These are phyloP conservation scores for Cryphonectria carpinicola DNA, from an alignment of 2,329 filamentous ascomycete species.

Conservation along the genomic window DNA sequence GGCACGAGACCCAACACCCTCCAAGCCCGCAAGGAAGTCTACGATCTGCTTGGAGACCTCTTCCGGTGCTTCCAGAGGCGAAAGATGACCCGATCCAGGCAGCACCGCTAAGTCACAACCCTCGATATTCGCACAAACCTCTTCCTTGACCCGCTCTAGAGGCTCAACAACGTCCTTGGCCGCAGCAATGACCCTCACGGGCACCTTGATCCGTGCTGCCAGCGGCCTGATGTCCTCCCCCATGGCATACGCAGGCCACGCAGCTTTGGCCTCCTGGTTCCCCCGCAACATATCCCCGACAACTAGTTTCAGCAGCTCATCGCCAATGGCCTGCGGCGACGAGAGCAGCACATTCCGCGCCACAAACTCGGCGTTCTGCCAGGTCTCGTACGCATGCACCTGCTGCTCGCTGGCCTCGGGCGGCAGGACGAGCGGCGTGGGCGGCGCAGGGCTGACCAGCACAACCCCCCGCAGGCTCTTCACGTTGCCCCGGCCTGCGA, in stretches of 20 bases:
- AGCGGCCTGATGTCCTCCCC: conserved; percentile 35
- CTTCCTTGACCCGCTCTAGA: conserved; percentile 35
- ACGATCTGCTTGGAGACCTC: conserved; percentile 28
- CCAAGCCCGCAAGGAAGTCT: conserved; percentile 30
- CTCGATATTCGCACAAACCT: conserved; percentile 32
- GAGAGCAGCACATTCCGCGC: conserved; percentile 39
- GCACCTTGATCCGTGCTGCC: conserved; percentile 31
- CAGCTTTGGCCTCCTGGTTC: background rate
- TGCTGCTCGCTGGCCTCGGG: conserved; percentile 41
- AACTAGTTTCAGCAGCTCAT: conserved; percentile 20
- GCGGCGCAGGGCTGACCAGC: conserved; percentile 41
- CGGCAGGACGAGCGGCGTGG: conserved; percentile 38
- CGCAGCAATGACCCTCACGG: conserved; percentile 36
- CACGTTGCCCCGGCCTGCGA: conserved; percentile 26
- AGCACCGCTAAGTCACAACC: conserved; percentile 28
- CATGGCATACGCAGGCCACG: background rate
- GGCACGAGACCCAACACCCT: background rate
- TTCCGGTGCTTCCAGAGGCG: conserved; percentile 26
- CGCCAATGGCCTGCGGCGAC: conserved; percentile 25
- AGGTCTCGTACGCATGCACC: conserved; percentile 38
- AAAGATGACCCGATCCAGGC: conserved; percentile 28
- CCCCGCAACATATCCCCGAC: background rate
- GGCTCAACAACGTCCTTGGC: conserved; percentile 40
- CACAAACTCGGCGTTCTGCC: conserved; percentile 38
- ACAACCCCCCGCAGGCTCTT: conserved; percentile 38